Percentiles rank a stretch among this genome's conserved stretches.
Conservation (phyloP, 352 stramenopile genomes). For the Plasmopara halstedii region DNA sequence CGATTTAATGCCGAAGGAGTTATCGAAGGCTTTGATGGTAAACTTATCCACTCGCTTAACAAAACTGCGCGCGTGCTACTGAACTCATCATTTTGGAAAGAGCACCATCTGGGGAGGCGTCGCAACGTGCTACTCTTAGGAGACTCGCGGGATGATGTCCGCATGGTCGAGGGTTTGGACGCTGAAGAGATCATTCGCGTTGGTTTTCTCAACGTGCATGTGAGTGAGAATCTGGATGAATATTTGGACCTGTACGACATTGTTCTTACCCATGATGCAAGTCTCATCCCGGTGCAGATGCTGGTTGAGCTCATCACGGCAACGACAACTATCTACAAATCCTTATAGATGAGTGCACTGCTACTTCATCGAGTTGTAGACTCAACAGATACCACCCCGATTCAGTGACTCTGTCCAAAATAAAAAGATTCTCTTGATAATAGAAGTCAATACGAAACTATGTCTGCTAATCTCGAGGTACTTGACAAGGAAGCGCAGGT, state of each 20-base stretch:
- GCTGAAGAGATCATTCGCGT: slow-evolving; percentile 54
- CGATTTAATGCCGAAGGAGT: slow-evolving; percentile 35
- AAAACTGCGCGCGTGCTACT: slow-evolving; percentile 66
- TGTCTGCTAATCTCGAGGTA: slow-evolving; percentile 32
- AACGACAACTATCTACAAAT: too few species aligned
- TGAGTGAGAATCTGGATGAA: slow-evolving; percentile 53
- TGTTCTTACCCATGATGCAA: slow-evolving; percentile 61
- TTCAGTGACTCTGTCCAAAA: neutral
- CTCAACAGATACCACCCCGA: too few species aligned
- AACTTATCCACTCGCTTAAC: slow-evolving; percentile 69
- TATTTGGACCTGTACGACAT: slow-evolving; percentile 61
- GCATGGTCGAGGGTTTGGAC: slow-evolving; percentile 50
- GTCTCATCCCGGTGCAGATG: slow-evolving; percentile 35
- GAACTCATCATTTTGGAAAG: slow-evolving; percentile 49
- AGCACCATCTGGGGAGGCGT: slow-evolving; percentile 39
- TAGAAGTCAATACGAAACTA: slow-evolving; percentile 11
- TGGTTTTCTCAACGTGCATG: slow-evolving; percentile 64
- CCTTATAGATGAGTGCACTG: too few species aligned
- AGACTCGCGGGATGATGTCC: slow-evolving; percentile 52
- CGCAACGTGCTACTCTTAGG: slow-evolving; percentile 61
- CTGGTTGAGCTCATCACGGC: slow-evolving; percentile 47
- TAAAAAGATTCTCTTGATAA: neutral
- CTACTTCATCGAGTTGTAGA: too few species aligned
- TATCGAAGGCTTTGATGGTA: slow-evolving; percentile 48
- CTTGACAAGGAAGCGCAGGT: slow-evolving; percentile 58